Evolutionary conservation across 306 rosid genomes (phyloP).

Genomic region (Arachis stenosperma): DNA sequence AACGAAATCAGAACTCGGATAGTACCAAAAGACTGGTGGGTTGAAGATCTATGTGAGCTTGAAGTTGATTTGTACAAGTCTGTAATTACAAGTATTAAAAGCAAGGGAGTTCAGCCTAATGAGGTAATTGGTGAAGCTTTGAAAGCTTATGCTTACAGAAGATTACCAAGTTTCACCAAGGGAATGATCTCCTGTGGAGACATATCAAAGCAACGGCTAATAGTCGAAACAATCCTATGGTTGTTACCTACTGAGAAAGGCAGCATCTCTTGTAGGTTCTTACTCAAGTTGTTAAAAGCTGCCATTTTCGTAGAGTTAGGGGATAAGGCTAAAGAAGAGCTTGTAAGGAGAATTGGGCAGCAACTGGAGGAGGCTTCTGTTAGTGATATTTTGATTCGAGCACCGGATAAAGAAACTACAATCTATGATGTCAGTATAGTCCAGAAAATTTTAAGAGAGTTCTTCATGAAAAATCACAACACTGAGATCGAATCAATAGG

Average conservation of each 20-base stretch:
- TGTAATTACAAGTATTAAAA: constrained; percentile 62
- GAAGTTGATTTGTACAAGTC: constrained; percentile 77
- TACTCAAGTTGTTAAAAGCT: constrained; percentile 79
- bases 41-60: constrained; percentile 92
- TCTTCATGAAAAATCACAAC: constrained; percentile 60
- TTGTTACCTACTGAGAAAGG: constrained; percentile 84
- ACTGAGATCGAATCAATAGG: constrained; percentile 64
- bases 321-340: constrained; percentile 59
- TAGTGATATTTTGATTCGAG: constrained; percentile 71
- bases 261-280: constrained; percentile 78
- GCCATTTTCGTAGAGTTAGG: constrained; percentile 62
- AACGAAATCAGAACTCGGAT: constrained; percentile 62
- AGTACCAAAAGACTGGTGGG: constrained; percentile 99
- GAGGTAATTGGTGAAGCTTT: constrained; percentile 94
- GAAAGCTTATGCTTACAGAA: constrained; percentile 83
- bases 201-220: constrained; percentile 51
- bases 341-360: constrained; percentile 76
- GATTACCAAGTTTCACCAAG: constrained; percentile 83
- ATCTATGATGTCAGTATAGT: constrained; percentile 67
- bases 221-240: constrained; percentile 69
- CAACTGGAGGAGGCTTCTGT: constrained; percentile 94
- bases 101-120: constrained; percentile 52
- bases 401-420: constrained; percentile 59
- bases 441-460: constrained; percentile 72
- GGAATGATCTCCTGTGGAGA: constrained; percentile 70